These are phyloP conservation scores for Sugiyamaella paludigena DNA, from an alignment of 1,139 yeast genomes.

Conservation along the genomic window DNA sequence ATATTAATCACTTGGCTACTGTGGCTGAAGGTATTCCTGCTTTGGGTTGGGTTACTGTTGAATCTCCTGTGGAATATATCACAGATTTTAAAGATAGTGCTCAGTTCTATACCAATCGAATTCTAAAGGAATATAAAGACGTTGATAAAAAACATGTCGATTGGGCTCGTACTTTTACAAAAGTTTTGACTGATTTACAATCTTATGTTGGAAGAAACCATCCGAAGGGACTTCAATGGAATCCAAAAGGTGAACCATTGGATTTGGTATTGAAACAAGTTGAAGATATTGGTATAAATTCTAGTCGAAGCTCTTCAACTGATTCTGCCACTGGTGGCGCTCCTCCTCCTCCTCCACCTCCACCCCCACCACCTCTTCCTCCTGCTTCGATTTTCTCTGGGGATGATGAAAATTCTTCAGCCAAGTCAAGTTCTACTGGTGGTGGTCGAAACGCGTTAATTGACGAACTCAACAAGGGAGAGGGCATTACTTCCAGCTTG, in stretches of 20 bases:
- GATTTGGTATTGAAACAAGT: constrained; percentile 45
- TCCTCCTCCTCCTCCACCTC: constrained; percentile 52
- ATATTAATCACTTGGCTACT: constrained; percentile 71
- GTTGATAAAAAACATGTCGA: constrained; percentile 63
- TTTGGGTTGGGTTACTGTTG: constrained; percentile 83
- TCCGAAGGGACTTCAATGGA: constrained; percentile 82
- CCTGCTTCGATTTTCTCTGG: constrained; percentile 62
- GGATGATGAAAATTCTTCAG: constrained; percentile 30
- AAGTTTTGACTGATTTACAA: constrained; percentile 66
- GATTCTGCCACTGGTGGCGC: constrained; percentile 35
- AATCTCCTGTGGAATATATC: constrained; percentile 67
- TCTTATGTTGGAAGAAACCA: constrained; percentile 73
- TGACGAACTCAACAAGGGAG: constrained; percentile 86
- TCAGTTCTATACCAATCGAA: constrained; percentile 90
- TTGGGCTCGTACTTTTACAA: constrained; percentile 72
- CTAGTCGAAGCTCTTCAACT: constrained; percentile 37
- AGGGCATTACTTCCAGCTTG: constrained; percentile 74
- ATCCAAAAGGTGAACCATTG: constrained; percentile 49
- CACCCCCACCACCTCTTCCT: constrained; percentile 79
- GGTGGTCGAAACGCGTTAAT: constrained; percentile 86
- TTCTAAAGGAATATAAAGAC: constrained; percentile 77
- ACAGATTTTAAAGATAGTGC: constrained; percentile 88
- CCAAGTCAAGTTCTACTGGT: constrained; percentile 31
- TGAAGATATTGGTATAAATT: constrained; percentile 28
- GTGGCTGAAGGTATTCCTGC: constrained; percentile 88